Conservation (phyloP, 1,284 basidiomycete species). For the Porphyrellus sp. region DNA sequence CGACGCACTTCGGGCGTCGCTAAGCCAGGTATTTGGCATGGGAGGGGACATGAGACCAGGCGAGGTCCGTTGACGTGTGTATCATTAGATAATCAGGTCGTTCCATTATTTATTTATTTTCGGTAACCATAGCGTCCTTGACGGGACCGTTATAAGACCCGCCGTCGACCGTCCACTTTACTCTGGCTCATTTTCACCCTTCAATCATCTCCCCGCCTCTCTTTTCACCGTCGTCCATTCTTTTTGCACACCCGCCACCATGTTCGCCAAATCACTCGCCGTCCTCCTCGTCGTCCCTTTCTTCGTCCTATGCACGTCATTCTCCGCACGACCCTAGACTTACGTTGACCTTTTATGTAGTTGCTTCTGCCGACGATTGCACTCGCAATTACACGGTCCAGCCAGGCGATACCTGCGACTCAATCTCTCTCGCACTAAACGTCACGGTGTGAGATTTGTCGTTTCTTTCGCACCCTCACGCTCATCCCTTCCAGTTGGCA, state of each 20-base stretch:
- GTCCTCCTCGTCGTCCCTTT: slow-evolving; percentile 43
- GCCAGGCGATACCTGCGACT: slow-evolving; percentile 63
- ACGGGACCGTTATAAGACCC: neutral
- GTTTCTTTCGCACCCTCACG: neutral
- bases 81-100: slow-evolving; percentile 14
- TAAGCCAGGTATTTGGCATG: slow-evolving; percentile 47
- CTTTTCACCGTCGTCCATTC: slow-evolving; percentile 5
- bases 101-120: neutral
- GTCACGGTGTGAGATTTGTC: slow-evolving; percentile 56
- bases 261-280: slow-evolving; percentile 47
- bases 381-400: slow-evolving; percentile 58
- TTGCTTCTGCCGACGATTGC: slow-evolving; percentile 48
- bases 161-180: neutral
- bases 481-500: slow-evolving; percentile 53
- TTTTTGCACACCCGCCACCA: slow-evolving; percentile 25
- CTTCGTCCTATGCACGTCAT: slow-evolving; percentile 42
- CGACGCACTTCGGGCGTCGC: slow-evolving; percentile 40
- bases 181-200: neutral
- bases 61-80: slow-evolving; percentile 9
- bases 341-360: slow-evolving; percentile 27
- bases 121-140: slow-evolving; percentile 7
- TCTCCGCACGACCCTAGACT: slow-evolving; percentile 10
- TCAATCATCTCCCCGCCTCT: slow-evolving; percentile 4
- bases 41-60: slow-evolving; percentile 26
- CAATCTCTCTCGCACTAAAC: slow-evolving; percentile 60